Conservation (phyloP, 305 asterid species). For the Lippia alba region DNA sequence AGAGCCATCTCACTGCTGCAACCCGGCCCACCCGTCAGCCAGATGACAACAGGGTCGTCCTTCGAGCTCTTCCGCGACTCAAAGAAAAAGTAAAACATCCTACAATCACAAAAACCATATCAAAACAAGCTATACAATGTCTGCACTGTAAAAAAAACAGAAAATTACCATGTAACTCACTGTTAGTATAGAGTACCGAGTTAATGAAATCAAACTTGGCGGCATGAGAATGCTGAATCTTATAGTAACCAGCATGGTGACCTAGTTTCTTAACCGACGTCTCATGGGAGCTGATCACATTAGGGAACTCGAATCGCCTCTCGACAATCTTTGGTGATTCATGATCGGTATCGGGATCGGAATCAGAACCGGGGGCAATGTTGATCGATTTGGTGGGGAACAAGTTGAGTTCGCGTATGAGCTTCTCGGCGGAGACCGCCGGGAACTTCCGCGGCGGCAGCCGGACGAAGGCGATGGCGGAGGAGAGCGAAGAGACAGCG, state of each 20-base stretch:
- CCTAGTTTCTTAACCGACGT: constrained; percentile 37
- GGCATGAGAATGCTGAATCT: constrained; percentile 63
- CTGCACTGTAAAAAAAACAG: not conserved
- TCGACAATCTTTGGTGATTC: constrained; percentile 36
- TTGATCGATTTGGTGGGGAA: constrained; percentile 37
- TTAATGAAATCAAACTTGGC: constrained; percentile 44
- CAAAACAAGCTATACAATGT: no score
- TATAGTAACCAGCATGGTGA: constrained; percentile 70
- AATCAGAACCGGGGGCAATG: constrained; percentile 12
- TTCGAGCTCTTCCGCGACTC: constrained; percentile 61
- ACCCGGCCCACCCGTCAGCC: constrained; percentile 82
- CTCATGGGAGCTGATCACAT: constrained; percentile 24
- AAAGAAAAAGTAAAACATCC: constrained; percentile 74
- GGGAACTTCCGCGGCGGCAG: constrained; percentile 21
- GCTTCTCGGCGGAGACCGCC: constrained; percentile 33
- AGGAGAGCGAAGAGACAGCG: constrained; percentile 17
- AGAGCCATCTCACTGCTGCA: constrained; percentile 81
- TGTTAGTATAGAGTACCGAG: not conserved
- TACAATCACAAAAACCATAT: constrained; percentile 27
- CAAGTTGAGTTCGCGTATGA: constrained; percentile 37
- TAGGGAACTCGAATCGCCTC: constrained; percentile 38
- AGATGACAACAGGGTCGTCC: constrained; percentile 69
- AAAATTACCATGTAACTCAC: not conserved
- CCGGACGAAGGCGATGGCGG: constrained; percentile 31
- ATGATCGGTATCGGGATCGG: not conserved